phyloP scores from a whole-genome alignment of 2,329 filamentous ascomycete species.

The Geosmithia morbida region DNA sequence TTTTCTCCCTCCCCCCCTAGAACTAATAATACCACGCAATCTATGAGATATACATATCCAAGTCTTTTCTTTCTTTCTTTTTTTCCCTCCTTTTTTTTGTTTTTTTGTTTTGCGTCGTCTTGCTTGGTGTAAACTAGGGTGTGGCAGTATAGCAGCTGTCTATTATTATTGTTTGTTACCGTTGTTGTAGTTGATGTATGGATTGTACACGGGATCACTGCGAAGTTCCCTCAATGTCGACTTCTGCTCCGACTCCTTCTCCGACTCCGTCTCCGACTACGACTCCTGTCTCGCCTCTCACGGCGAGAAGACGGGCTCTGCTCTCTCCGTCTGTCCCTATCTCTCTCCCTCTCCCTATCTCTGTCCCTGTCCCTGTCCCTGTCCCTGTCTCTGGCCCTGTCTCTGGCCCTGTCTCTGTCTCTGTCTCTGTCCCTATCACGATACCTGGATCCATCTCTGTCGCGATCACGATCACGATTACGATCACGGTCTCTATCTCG shows the following conservation, averaged over 20 bases:
- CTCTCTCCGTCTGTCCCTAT: constrained; percentile 13
- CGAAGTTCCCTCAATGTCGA: neutral
- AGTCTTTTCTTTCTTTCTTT: too few relatives aligned
- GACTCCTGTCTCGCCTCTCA: constrained; percentile 20
- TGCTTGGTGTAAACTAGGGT: too few relatives aligned
- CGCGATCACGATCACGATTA: constrained; percentile 17
- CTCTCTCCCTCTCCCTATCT: constrained; percentile 17
- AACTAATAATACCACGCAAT: too few relatives aligned
- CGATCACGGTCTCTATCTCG: constrained; percentile 25
- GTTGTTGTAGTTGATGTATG: neutral
- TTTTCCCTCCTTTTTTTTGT: too few relatives aligned
- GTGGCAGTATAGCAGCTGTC: too few relatives aligned
- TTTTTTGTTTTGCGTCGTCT: too few relatives aligned
- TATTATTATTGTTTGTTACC: too few relatives aligned
- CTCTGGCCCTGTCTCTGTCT: constrained; percentile 21
- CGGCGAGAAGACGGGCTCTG: constrained; percentile 19
- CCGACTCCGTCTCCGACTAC: constrained; percentile 24
- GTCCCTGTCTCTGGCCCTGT: constrained; percentile 13
- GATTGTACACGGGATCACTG: neutral
- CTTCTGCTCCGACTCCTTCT: constrained; percentile 8
- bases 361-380: constrained; percentile 26
- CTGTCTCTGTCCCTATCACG: constrained; percentile 21
- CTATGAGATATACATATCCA: too few relatives aligned
- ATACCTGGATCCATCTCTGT: constrained; percentile 12
- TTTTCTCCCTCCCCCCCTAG: too few relatives aligned